Evolutionary conservation across 352 stramenopile species (phyloP), one percentile per base, ranked within the genome.

Genomic region (Heterotrichella gracilis): DNA sequence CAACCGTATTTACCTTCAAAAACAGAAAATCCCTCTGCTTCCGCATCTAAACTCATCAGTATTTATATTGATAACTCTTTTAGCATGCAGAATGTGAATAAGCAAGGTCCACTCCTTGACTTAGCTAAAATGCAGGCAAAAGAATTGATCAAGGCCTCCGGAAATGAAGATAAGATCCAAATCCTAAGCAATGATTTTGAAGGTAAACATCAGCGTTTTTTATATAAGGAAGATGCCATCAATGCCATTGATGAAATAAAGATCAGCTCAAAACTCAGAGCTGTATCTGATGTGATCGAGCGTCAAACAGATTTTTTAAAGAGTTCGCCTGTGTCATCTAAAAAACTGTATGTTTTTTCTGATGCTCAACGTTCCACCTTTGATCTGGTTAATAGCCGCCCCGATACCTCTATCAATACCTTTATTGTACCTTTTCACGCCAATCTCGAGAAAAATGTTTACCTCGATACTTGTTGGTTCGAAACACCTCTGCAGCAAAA

Each of bases 191-290:
- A 53, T n/a, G 32, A 53, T 53, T 53, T 53, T 53, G 32, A 53
- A 53, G 32, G 32, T 53, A 53, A n/a, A n/a, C 32, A 53, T n/a
- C 32, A 53, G 32, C 32, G 32, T 53, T 53, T 53, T 53, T 53
- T 17, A 17, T 17, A n/a, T n/a, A 53, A 53, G n/a, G 32, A 53
- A 53, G 32, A 53, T n/a, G n/a, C n/a, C n/a, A n/a, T 53, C 9
- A 53, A 53, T 53, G 32, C 32, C 32, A 53, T 53, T n/a, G 32
- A n/a, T n/a, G 32, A 53, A n/a, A n/a, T 53, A n/a, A 53, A 53
- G n/a, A 53, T 53, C 32, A 17, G 9, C n/a, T 53, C 32, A n/a
- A n/a, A 9, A 9, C 9, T 53, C 9, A 53, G 32, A n/a, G 9
- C n/a, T 9, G 9, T 53, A 53, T 17, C 9, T n/a, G 32, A 53